These are phyloP conservation scores for Trichoderma pleuroti DNA, from an alignment of 2,329 filamentous ascomycete species.

Conservation along the genomic window DNA sequence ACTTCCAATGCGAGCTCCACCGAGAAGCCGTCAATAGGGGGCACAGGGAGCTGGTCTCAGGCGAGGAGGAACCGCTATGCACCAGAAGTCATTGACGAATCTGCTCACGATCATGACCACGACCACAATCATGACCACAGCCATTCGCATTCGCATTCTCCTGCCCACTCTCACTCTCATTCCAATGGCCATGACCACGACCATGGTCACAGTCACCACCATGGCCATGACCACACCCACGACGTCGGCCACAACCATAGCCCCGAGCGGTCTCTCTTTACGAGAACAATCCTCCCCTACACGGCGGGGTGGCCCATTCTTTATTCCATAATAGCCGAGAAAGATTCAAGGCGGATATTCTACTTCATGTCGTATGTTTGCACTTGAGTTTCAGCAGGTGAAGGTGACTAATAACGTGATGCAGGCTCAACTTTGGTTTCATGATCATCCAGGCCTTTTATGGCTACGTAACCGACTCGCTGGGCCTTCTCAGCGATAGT, in stretches of 20 bases:
- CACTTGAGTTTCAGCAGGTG: not conserved
- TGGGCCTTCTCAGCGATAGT: constrained; percentile 93
- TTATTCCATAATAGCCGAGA: constrained; percentile 82
- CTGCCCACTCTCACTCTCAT: constrained; percentile 23
- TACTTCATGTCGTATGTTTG: constrained; percentile 84
- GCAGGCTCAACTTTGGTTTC: constrained; percentile 85
- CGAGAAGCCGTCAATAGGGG: constrained; percentile 33
- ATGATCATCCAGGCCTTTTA: constrained; percentile 96
- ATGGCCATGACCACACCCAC: constrained; percentile 29
- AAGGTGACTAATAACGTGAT: not conserved
- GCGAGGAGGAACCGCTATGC: constrained; percentile 41
- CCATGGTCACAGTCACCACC: constrained; percentile 27
- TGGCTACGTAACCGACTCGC: constrained; percentile 85
- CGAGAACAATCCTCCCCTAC: constrained; percentile 66
- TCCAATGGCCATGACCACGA: constrained; percentile 14
- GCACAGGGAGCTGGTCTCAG: constrained; percentile 40
- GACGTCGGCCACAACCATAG: constrained; percentile 37
- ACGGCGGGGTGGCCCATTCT: constrained; percentile 72
- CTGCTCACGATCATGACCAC: constrained; percentile 24
- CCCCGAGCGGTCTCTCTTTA: constrained; percentile 62
- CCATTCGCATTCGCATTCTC: constrained; percentile 17
- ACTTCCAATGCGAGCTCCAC: constrained; percentile 30
- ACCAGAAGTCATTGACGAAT: constrained; percentile 28
- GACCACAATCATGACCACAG: constrained; percentile 26
- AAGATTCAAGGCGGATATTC: constrained; percentile 90